Percentiles rank a stretch among this genome's conserved stretches.
phyloP scores from a whole-genome alignment of 306 rosid species.

The Cicer bijugum region DNA sequence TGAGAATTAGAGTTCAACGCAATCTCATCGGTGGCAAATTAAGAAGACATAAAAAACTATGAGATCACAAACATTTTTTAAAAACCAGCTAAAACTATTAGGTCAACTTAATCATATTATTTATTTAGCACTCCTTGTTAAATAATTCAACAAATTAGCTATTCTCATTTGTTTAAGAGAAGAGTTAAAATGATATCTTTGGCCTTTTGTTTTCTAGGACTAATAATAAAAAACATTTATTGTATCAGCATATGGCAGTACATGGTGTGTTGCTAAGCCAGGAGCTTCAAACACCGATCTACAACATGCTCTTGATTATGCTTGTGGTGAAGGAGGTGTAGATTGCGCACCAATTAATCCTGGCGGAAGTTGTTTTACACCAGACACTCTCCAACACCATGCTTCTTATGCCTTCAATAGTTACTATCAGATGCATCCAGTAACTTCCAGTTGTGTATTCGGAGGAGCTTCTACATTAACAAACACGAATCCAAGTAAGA shows the following conservation, averaged over 20 bases:
- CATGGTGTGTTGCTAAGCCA: constrained; percentile 84
- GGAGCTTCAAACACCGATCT: constrained; percentile 70
- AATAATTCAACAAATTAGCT: not conserved
- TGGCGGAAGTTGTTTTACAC: constrained; percentile 78
- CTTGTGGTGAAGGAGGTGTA: constrained; percentile 88
- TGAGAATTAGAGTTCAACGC: too few species aligned
- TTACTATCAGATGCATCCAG: constrained; percentile 86
- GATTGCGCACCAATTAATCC: constrained; percentile 76
- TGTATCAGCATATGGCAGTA: constrained; percentile 61
- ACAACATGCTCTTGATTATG: constrained; percentile 92
- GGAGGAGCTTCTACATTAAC: constrained; percentile 78
- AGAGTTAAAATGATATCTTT: constrained; percentile 23
- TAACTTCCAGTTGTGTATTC: constrained; percentile 77
- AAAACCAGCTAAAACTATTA: too few species aligned
- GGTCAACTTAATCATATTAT: too few species aligned
- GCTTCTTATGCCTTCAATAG: constrained; percentile 93
- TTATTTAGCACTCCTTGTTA: too few species aligned
- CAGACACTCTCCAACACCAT: constrained; percentile 73
- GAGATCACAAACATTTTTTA: too few species aligned
- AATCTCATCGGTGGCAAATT: too few species aligned
- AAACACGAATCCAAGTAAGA: constrained; percentile 90
- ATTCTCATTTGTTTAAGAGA: constrained; percentile 13
- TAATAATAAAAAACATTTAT: not conserved
- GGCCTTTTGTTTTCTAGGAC: constrained; percentile 61
- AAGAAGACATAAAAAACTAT: too few species aligned